Percentiles rank a stretch among this genome's conserved stretches.
Conservation (phyloP, 2,329 filamentous ascomycete genomes). For the Colletotrichum agaves region DNA sequence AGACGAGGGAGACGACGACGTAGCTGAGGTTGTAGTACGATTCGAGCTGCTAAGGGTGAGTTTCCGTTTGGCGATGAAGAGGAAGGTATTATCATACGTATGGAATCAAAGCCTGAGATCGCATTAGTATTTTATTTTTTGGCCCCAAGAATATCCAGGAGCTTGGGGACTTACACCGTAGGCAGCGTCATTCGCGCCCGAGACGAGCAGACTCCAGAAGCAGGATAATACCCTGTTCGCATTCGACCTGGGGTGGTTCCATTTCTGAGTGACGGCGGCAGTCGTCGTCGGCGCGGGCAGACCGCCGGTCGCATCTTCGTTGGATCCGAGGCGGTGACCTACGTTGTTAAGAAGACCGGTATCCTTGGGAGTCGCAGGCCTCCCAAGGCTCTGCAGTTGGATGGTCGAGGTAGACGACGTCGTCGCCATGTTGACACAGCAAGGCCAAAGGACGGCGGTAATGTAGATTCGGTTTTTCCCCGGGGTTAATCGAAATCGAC, state of each 20-base stretch:
- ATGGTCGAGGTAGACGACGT: constrained; percentile 21
- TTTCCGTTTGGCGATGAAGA: constrained; percentile 40
- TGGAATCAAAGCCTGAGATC: constrained; percentile 58
- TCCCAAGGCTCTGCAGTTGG: constrained; percentile 19
- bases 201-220: constrained; percentile 67
- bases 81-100: constrained; percentile 52
- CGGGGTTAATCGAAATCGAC: neutral
- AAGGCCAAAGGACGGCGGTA: neutral
- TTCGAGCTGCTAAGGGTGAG: constrained; percentile 37
- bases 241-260: constrained; percentile 62
- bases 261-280: constrained; percentile 48
- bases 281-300: constrained; percentile 29
- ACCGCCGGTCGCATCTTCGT: constrained; percentile 14
- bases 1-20: constrained; percentile 71
- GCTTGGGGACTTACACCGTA: constrained; percentile 59
- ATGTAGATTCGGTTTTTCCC: neutral
- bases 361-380: constrained; percentile 6
- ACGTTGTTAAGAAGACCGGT: constrained; percentile 15
- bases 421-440: constrained; percentile 3
- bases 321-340: constrained; percentile 25
- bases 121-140: constrained; percentile 29
- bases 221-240: constrained; percentile 60
- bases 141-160: neutral
- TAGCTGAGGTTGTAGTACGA: constrained; percentile 71
- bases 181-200: constrained; percentile 68